Conservation (phyloP, 495 filamentous ascomycete genomes). For the Parachaetomium inaequale region DNA sequence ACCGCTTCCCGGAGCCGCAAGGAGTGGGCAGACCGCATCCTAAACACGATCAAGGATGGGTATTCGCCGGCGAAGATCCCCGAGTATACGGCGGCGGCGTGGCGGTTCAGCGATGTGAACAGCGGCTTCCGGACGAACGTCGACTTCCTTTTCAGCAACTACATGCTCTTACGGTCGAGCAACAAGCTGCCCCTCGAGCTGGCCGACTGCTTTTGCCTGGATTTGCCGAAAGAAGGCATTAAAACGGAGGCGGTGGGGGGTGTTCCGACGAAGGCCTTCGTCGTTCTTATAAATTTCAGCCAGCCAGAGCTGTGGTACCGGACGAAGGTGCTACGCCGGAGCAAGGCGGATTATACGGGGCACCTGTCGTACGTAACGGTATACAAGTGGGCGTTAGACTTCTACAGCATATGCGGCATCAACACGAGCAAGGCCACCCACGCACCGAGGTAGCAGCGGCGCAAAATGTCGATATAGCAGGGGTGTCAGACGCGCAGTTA, state of each 20-base stretch:
- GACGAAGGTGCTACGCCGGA: not conserved
- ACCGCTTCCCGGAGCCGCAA: not conserved
- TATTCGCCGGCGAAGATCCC: not conserved
- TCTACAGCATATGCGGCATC: not conserved
- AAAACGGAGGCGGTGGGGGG: not conserved
- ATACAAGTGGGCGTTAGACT: not conserved
- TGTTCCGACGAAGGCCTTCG: not conserved
- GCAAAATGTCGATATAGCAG: not conserved
- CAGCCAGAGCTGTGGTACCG: not conserved
- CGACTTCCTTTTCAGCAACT: constrained; percentile 1
- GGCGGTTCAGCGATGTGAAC: not conserved
- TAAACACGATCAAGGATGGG: not conserved
- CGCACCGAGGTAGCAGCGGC: not conserved
- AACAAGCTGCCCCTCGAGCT: constrained; percentile 1
- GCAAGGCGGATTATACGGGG: not conserved
- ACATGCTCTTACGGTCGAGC: constrained; percentile 2
- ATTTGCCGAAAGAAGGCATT: constrained; percentile 1
- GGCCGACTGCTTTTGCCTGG: constrained; percentile 8
- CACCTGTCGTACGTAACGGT: not conserved
- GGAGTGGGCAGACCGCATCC: constrained; percentile 1
- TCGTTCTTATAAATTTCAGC: not conserved
- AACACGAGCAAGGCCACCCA: not conserved
- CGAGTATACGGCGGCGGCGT: not conserved
- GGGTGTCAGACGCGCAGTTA: not conserved
- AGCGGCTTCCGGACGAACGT: not conserved